Conservation (phyloP, 176 grass and related monocot genomes). For the Dendrocalamus sinicus region DNA sequence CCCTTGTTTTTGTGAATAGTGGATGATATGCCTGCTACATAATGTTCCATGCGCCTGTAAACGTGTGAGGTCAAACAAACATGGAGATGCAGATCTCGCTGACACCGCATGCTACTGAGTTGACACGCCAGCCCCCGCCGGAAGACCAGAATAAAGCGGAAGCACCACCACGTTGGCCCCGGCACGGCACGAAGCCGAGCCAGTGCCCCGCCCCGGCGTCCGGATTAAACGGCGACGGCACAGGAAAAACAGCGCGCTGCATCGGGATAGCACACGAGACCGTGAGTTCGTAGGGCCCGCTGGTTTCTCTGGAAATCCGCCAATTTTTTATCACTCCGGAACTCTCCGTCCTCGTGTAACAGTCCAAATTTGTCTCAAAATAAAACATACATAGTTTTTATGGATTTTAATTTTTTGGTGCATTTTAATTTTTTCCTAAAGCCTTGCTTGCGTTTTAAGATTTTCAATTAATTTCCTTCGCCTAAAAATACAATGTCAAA, state of each 20-base stretch:
- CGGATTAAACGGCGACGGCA: neutral
- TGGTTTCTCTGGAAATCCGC: no score
- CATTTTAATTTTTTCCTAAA: no score
- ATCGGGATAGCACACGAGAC: neutral
- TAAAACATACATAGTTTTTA: no score
- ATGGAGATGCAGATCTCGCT: neutral
- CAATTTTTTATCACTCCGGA: no score
- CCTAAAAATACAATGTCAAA: no score
- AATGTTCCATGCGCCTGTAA: neutral
- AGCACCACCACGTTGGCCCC: neutral
- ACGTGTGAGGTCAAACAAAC: neutral
- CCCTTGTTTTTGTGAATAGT: constrained; percentile 1
- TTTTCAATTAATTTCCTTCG: no score
- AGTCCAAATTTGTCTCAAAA: no score
- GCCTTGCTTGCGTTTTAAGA: no score
- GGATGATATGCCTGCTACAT: constrained; percentile 3
- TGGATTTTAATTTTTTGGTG: no score
- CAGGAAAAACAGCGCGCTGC: neutral
- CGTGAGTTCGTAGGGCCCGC: neutral
- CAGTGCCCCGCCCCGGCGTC: neutral
- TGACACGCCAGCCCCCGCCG: neutral
- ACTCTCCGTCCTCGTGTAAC: no score
- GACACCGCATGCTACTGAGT: neutral
- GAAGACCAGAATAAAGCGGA: neutral
- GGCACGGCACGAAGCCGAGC: neutral